A percentile compares a stretch with the other conserved stretches of the same genome.
Evolutionary conservation across 345 rosid species (phyloP).

Genomic region (Moringa oleifera): DNA sequence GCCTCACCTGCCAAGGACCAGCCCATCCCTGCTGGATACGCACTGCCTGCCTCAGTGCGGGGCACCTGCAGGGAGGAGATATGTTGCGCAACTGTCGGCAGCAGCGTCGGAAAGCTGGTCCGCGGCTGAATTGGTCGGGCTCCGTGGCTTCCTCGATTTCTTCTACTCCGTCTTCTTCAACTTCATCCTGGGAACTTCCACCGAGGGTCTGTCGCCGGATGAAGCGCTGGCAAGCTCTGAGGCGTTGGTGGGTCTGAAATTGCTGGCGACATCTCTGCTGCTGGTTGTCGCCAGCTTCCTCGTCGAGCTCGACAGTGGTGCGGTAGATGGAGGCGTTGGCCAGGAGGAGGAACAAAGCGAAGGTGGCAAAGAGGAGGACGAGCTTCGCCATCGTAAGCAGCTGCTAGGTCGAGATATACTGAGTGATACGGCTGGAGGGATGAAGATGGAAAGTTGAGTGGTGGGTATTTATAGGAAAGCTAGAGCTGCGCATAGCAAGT

Average conservation of each 20-base stretch:
- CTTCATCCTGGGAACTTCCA: too few relatives aligned
- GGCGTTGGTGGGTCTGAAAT: conserved; percentile 29
- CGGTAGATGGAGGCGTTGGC: conserved; percentile 29
- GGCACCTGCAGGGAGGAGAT: conserved; percentile 17
- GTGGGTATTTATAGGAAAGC: conserved; percentile 10
- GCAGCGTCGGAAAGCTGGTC: conserved; percentile 9
- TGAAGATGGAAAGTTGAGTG: not conserved
- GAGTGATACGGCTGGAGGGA: too few relatives aligned
- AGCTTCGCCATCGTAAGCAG: conserved; percentile 23
- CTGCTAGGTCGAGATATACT: too few relatives aligned
- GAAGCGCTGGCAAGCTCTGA: conserved; percentile 30
- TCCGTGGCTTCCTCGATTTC: too few relatives aligned
- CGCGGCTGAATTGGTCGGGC: too few relatives aligned
- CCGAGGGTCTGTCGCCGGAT: conserved; percentile 14
- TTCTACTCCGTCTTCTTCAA: too few relatives aligned
- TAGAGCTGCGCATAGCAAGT: conserved; percentile 18
- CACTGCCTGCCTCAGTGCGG: conserved; percentile 6
- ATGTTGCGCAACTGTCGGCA: conserved; percentile 13
- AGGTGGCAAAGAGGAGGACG: conserved; percentile 13
- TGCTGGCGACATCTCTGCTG: conserved; percentile 17
- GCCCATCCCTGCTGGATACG: conserved; percentile 11
- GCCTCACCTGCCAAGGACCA: conserved; percentile 10
- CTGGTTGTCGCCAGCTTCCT: not conserved
- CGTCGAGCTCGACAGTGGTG: conserved; percentile 21
- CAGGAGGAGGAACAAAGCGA: conserved; percentile 19